Evolutionary conservation across 768 basidiomycete genomes (phyloP).

Genomic region (Termitomyces sp.): DNA sequence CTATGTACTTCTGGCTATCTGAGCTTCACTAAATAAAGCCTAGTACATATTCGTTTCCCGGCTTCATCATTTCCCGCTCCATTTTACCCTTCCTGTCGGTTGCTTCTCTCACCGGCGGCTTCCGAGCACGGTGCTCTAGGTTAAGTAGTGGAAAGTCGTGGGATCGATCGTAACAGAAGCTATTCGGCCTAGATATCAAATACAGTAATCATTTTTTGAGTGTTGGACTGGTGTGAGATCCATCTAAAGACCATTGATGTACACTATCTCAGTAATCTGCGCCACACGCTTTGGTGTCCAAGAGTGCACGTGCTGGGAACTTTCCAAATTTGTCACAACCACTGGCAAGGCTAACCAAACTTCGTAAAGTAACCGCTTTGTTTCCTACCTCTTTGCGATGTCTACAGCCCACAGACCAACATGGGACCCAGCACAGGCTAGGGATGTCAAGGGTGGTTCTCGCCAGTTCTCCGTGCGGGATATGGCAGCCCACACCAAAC

Average conservation of each 20-base stretch:
- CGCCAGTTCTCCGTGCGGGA: constrained; percentile 91
- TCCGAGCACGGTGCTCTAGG: too few relatives aligned
- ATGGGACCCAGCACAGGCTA: constrained; percentile 96
- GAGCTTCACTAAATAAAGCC: neutral
- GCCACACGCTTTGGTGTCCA: neutral
- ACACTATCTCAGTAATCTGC: neutral
- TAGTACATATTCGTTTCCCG: neutral
- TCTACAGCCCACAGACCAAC: constrained; percentile 93
- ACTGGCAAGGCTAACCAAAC: neutral
- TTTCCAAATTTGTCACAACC: neutral
- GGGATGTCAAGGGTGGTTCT: constrained; percentile 88
- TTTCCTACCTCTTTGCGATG: constrained; percentile 39
- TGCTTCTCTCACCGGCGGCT: neutral
- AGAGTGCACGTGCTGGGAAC: constrained; percentile 10
- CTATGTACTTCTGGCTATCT: neutral
- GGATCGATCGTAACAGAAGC: too few relatives aligned
- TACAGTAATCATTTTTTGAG: too few relatives aligned
- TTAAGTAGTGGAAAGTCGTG: too few relatives aligned
- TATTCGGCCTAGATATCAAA: too few relatives aligned
- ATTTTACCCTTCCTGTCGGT: neutral
- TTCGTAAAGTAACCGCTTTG: neutral
- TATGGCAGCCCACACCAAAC: constrained; percentile 93
- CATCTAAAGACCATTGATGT: too few relatives aligned
- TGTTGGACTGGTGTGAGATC: neutral
- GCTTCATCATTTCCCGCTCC: neutral